These are phyloP conservation scores for Viola pubescens DNA, from an alignment of 441 rosid genomes.

Conservation along the genomic window DNA sequence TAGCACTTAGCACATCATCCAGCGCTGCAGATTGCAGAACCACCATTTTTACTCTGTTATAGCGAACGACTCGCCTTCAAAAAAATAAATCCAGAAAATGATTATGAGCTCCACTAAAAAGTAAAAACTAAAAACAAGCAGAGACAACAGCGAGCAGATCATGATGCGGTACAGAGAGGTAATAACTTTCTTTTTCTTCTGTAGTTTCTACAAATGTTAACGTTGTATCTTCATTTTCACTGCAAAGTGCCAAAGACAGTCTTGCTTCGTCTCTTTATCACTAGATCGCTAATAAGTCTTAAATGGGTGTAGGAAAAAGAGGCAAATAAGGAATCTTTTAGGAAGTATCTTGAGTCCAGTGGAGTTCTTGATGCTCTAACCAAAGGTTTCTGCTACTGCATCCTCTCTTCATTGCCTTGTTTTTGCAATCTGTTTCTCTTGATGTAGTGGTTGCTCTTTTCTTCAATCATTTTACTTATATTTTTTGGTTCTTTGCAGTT, in stretches of 20 bases:
- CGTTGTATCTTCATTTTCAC: background rate
- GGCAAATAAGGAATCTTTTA: slow-evolving; percentile 79
- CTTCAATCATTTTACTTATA: background rate
- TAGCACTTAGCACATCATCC: too few species aligned
- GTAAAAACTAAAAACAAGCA: background rate
- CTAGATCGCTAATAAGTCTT: background rate
- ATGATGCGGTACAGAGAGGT: slow-evolving; percentile 66
- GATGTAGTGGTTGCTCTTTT: slow-evolving; percentile 4
- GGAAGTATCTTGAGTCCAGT: slow-evolving; percentile 78
- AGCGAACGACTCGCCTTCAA: too few species aligned
- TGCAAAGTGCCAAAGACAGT: too few species aligned
- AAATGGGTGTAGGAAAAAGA: slow-evolving; percentile 57
- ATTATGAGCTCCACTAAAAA: too few species aligned
- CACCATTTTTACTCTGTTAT: too few species aligned
- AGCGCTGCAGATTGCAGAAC: too few species aligned
- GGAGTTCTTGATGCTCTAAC: slow-evolving; percentile 88
- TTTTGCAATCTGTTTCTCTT: background rate
- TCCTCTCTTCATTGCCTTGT: background rate
- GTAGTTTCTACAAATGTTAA: background rate
- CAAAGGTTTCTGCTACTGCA: slow-evolving; percentile 47
- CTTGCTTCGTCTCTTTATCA: background rate
- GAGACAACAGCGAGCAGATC: slow-evolving; percentile 17
- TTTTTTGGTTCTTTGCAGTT: slow-evolving; percentile 31
- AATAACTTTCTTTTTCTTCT: background rate
- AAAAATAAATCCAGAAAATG: too few species aligned